Evolutionary conservation across 2,329 filamentous ascomycete genomes (phyloP), one percentile per base, ranked within the genome.

Genomic region (Aspergillus melleus): DNA sequence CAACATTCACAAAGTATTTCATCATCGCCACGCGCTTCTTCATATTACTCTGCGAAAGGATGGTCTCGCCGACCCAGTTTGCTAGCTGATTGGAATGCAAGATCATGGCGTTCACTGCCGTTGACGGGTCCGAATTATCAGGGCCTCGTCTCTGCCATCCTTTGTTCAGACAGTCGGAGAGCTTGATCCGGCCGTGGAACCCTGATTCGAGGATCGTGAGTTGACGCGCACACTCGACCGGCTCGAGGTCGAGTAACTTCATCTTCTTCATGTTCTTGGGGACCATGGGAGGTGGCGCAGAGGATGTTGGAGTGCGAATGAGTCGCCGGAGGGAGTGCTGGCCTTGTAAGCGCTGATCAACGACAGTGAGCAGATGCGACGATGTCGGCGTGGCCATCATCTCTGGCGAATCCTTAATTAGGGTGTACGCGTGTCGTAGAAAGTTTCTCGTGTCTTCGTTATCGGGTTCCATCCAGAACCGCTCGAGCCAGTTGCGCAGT

Each of bases 231-330:
- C 97, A 96, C 72, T 98, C 94, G 0, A 89, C 90, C 0, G 92
- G 87, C 72, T 97, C 93, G 66, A 98, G 96, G 73, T 97, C 93
- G 54, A 96, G 79, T 77, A 97, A 96, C 75, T 96, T 96, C 66
- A 97, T 84, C 77, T 96, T 97, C 83, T 93, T 96, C 90, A 97
- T 93, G 74, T 96, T 96, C 82, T 95, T 96, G 1, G 94, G 94
- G 74, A 96, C 87, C 72, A 97, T 96, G 0, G 94, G 91, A 32
- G 89, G 81, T 3, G 93, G 92, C 2, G 90, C 89, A 64, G 89
- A 89, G 69, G 89, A 88, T 71, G 87, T 92, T 58, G 92, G 80
- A 0, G 91, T 96, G 66, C 92, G 86, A 9, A 96, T 87, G 72
- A 96, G 83, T 29, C 90, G 86, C 70, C 93, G 91, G 4, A 88